Evolutionary conservation across 2,329 filamentous ascomycete species (phyloP), one percentile per base, ranked within the genome.

Genomic region (Colletotrichum brevisporum): DNA sequence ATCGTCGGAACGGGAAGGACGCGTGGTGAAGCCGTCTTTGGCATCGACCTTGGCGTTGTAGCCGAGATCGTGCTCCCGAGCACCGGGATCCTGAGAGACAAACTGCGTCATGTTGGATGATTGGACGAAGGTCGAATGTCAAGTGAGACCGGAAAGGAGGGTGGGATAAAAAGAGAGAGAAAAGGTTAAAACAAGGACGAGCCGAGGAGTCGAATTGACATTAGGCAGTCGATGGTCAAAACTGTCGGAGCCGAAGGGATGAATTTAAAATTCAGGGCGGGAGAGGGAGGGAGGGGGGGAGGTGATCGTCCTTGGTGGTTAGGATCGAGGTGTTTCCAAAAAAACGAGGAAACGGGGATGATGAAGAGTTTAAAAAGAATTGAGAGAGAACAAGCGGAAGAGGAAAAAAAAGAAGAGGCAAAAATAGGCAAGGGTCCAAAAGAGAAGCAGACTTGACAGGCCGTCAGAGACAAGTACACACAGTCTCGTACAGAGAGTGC

Each of bases 1-100:
- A 63, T 78, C 72, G 70, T 77, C 77, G 54, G 73, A 72, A 62
- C 73, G 72, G 43, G 74, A 71, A 31, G 58, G 63, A 21, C 64
- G 64, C 26, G 53, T 45, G 18, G 73, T 75, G 62, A 39, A 68
- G 52, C 58, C 67, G 48, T 68, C 67, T 27, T 70, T 70, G 45
- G 53, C 24, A 18, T 69, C 67, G 26, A 24, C 45, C 64, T 70
- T 70, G 57, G 48, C 52, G 41, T 51, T 48, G 21, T 67, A 39
- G 67, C 67, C 67, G 51, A 56, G 13, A 31, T 67, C 67, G 64
- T 70, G 67, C 67, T 70, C 67, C 47, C 63, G 64, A 18, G 70
- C 68, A 54, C 70, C 70, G 18, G 70, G 70, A 50, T 72, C 70
- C 39, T 72, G 69, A 3, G 70, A 71, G 15, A 72, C n/a, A 27